Evolutionary conservation across 768 basidiomycete genomes (phyloP).

Genomic region (Macrolepiota albuminosa): DNA sequence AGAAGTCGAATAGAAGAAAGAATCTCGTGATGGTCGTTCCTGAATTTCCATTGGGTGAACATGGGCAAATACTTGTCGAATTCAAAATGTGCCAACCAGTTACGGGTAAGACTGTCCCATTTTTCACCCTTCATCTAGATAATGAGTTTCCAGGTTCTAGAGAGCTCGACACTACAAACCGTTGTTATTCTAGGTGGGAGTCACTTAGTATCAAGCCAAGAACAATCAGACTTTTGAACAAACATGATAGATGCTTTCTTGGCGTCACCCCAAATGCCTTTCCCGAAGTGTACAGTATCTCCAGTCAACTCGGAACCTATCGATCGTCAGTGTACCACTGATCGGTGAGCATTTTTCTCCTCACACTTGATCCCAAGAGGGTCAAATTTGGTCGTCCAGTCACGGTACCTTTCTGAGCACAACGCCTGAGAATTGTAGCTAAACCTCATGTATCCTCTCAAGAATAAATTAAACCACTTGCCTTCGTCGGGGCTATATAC

Average conservation of each 20-base stretch:
- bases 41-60: slow-evolving; percentile 17
- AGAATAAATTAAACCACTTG: slow-evolving; percentile 18
- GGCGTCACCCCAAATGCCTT: slow-evolving; percentile 67
- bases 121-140: slow-evolving; percentile 71
- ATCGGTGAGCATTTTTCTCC: slow-evolving; percentile 10
- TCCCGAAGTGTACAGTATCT: slow-evolving; percentile 70
- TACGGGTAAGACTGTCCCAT: slow-evolving; percentile 91
- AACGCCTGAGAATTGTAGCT: slow-evolving; percentile 52
- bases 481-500: slow-evolving; percentile 94
- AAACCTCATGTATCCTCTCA: neutral
- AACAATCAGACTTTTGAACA: slow-evolving; percentile 15
- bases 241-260: slow-evolving; percentile 78
- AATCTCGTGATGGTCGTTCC: slow-evolving; percentile 61
- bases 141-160: neutral
- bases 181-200: slow-evolving; percentile 61
- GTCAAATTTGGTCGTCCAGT: slow-evolving; percentile 83
- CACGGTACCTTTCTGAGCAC: slow-evolving; percentile 77
- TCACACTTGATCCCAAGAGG: slow-evolving; percentile 72
- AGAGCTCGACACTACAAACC: slow-evolving; percentile 32
- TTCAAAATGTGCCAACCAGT: slow-evolving; percentile 45
- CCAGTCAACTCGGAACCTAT: slow-evolving; percentile 89
- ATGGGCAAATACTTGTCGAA: neutral
- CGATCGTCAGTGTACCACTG: neutral
- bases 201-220: neutral
- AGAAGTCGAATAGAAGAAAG: slow-evolving; percentile 73